phyloP scores from a whole-genome alignment of 345 rosid genomes.

The Corchorus capsularis region DNA sequence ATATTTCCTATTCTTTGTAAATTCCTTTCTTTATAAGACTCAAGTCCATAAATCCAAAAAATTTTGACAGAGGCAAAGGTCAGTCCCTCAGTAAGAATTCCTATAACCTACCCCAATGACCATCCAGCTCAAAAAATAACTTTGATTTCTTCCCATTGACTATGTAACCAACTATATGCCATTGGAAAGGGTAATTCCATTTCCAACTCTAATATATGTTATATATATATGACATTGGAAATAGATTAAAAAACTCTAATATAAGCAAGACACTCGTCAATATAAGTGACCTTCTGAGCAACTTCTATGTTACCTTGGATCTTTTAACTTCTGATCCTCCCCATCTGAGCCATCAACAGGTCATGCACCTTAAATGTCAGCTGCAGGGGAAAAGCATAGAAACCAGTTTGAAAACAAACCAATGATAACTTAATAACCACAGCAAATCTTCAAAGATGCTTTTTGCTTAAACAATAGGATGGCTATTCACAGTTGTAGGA shows the following conservation, averaged over 20 bases:
- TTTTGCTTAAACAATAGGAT: neutral
- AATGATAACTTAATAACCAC: neutral
- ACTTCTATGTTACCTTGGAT: constrained; percentile 10
- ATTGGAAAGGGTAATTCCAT: no score
- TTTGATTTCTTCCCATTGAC: neutral
- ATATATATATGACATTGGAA: neutral
- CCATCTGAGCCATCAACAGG: constrained; percentile 56
- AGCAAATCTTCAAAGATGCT: neutral
- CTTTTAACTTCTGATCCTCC: constrained; percentile 43
- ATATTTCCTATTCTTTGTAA: no score
- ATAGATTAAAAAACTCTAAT: no score
- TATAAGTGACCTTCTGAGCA: neutral
- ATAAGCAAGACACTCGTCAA: neutral
- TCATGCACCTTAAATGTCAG: constrained; percentile 58
- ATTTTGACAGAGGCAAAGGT: neutral
- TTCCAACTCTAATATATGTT: no score
- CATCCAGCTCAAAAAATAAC: neutral
- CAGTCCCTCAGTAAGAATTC: neutral
- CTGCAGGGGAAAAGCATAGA: constrained; percentile 39
- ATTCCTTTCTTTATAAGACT: no score
- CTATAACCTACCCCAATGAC: no score
- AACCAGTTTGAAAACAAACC: constrained; percentile 5
- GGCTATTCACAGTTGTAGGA: neutral
- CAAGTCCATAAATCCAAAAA: no score
- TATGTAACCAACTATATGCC: no score